Conservation (phyloP, 75 land plant genomes). For the Cupressus sempervirens region DNA sequence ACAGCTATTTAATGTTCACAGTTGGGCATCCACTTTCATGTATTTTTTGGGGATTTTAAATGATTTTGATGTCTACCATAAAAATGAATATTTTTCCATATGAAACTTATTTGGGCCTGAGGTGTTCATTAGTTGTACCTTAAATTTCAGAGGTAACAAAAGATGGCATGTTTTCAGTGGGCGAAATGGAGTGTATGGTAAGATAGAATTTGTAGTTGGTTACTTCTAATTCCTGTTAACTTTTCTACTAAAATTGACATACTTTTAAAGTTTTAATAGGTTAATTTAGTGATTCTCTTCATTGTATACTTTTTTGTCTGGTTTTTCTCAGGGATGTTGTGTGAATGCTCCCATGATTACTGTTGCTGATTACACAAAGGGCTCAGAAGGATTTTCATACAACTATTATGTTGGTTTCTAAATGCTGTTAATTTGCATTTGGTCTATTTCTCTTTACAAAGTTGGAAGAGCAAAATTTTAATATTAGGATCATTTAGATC, state of each 20-base stretch:
- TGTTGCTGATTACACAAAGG: constrained; percentile 93
- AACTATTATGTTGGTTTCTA: constrained; percentile 80
- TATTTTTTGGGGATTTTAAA: neutral
- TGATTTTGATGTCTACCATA: neutral
- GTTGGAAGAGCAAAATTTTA: neutral
- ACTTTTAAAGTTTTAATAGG: neutral
- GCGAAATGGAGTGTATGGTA: constrained; percentile 99
- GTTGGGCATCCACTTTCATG: neutral
- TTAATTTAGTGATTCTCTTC: neutral
- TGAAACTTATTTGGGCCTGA: constrained; percentile 1
- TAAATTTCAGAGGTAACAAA: constrained; percentile 84
- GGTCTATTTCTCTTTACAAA: neutral
- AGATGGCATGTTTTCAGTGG: constrained; percentile 97
- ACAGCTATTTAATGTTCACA: neutral
- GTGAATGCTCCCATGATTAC: constrained; percentile 99
- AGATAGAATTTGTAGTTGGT: constrained; percentile 14
- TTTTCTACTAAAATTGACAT: neutral
- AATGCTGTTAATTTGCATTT: neutral
- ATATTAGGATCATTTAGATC: constrained; percentile 2
- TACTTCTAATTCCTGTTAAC: neutral
- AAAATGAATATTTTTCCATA: neutral
- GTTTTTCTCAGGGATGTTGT: constrained; percentile 77
- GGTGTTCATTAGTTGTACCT: neutral
- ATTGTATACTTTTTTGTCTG: neutral
- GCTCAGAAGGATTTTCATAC: constrained; percentile 92